These are phyloP conservation scores for Colletotrichum sp. DNA, from an alignment of 2,329 filamentous ascomycete genomes.

Conservation along the genomic window DNA sequence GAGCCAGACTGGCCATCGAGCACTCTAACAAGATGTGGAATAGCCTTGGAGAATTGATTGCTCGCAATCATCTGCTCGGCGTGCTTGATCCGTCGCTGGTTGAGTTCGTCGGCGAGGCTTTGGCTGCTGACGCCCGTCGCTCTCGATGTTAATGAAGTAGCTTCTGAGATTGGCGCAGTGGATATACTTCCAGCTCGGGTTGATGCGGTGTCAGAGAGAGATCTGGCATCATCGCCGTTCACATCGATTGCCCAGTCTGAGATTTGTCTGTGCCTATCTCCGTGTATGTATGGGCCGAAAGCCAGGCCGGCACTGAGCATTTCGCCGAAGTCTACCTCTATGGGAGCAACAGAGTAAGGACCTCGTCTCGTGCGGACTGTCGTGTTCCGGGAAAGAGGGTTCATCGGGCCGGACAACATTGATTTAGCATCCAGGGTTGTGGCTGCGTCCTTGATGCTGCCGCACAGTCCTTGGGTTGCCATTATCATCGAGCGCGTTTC, in stretches of 20 bases:
- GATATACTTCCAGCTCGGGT: background rate
- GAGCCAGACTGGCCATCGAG: background rate
- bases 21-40: background rate
- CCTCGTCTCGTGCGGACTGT: background rate
- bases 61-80: background rate
- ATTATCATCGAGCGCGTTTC: background rate
- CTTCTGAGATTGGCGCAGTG: background rate
- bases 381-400: background rate
- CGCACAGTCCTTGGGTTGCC: background rate
- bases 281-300: background rate
- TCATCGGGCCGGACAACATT: background rate
- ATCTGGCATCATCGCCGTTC: background rate
- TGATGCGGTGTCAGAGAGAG: background rate
- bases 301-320: background rate
- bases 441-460: background rate
- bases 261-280: background rate
- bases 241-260: background rate
- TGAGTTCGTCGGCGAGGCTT: background rate
- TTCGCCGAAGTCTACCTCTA: background rate
- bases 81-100: background rate
- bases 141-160: background rate
- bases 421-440: background rate
- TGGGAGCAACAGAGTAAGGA: background rate
- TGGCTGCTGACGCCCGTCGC: background rate
- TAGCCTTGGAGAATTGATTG: background rate